Evolutionary conservation across 805 yeast genomes (phyloP), one percentile per base, ranked within the genome.

Genomic region (Priceomyces fermenticarens): DNA sequence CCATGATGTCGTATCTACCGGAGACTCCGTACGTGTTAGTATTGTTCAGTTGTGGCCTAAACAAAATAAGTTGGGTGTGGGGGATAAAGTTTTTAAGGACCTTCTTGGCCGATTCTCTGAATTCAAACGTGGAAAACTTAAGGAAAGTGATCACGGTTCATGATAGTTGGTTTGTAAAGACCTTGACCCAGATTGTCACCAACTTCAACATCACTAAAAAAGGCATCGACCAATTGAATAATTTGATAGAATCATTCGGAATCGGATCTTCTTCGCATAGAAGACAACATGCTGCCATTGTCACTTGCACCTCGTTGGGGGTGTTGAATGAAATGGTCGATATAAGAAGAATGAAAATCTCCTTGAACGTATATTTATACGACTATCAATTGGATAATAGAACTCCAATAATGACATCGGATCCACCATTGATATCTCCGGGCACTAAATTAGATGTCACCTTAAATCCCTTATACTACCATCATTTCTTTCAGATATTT

Each of bases 151-250:
- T 83, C 47, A 75, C 90, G 25, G 95, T 91, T 2, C 97, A 91
- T 62, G 97, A 90, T 50, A 83, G 85, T 35, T 89, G 97, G 93
- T 77, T 90, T 63, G 77, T 88, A 20, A 79, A 88, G 51, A 83
- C 95, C 0, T 75, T 88, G 29, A 77, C 85, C 11, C 89, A 85
- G 40, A 74, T 88, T 16, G 65, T 87, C 44, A 72, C 81, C 41
- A 85, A 83, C 53, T 81, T 85, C 40, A 58, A 60, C 39, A 31
- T 56, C n/a, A 67, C 73, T 12, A 62, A 53, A 35, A 60, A 59
- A 39, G 59, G 56, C 39, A 38, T 66, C 11, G 54, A 55, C 27
- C 46, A 47, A 26, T 40, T 66, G 36, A 65, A 59, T 39, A 46
- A 51, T 26, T 41, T 62, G 29, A 42, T 65, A 16, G 64, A 60